Conservation (phyloP, 1,284 basidiomycete species). For the Grifola frondosa region DNA sequence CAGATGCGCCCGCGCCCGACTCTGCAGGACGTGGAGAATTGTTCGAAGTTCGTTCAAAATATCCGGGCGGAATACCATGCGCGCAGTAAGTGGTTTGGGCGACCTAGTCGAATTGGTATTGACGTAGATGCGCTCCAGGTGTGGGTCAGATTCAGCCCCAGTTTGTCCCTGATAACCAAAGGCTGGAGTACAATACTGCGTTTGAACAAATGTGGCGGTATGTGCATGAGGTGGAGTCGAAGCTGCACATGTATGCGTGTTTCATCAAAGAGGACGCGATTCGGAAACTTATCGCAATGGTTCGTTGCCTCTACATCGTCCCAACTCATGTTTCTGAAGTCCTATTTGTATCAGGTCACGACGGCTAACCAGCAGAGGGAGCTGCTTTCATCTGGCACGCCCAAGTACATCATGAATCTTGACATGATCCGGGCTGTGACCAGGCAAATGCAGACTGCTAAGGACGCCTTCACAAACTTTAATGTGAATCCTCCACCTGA, state of each 20-base stretch:
- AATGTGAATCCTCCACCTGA: not conserved
- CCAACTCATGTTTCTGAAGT: slow-evolving; percentile 2
- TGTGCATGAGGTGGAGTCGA: slow-evolving; percentile 46
- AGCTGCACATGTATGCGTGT: slow-evolving; percentile 47
- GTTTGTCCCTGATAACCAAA: slow-evolving; percentile 48
- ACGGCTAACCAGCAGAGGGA: slow-evolving; percentile 52
- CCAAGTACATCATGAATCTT: slow-evolving; percentile 51
- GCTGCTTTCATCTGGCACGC: slow-evolving; percentile 41
- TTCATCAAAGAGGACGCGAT: slow-evolving; percentile 46
- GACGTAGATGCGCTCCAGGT: too few relatives aligned
- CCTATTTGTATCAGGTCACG: slow-evolving; percentile 40
- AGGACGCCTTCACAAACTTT: slow-evolving; percentile 37
- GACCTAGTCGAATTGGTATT: too few relatives aligned
- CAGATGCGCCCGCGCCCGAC: too few relatives aligned
- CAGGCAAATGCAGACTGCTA: slow-evolving; percentile 41
- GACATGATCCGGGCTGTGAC: slow-evolving; percentile 47
- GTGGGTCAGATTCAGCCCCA: not conserved
- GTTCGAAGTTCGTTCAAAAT: too few relatives aligned
- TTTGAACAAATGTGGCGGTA: slow-evolving; percentile 49
- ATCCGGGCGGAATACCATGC: too few relatives aligned
- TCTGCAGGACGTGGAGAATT: too few relatives aligned
- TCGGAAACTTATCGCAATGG: slow-evolving; percentile 51
- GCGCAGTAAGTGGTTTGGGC: too few relatives aligned
- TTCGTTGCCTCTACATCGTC: slow-evolving; percentile 40
- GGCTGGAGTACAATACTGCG: slow-evolving; percentile 46